Conservation (phyloP, 495 filamentous ascomycete genomes). For the Lasiosphaeria ovina region DNA sequence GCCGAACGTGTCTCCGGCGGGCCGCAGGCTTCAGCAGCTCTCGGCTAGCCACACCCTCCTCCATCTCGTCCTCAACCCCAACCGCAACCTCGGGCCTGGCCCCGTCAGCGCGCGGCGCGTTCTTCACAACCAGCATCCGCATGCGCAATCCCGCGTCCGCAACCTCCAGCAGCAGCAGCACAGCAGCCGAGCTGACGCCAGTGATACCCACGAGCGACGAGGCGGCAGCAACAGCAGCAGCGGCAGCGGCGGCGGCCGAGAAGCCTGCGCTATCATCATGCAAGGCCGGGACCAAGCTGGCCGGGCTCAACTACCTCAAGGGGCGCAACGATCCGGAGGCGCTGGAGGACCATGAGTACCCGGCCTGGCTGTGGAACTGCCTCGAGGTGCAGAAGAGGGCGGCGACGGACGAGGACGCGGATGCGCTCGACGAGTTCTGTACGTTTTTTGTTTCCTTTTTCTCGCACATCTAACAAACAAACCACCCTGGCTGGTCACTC, state of each 20-base stretch:
- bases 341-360: slow-evolving; percentile 80
- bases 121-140: slow-evolving; percentile 33
- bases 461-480: background rate
- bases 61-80: slow-evolving; percentile 8
- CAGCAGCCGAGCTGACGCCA: slow-evolving; percentile 6
- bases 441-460: slow-evolving; percentile 35
- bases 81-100: background rate
- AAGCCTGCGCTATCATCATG: slow-evolving; percentile 42
- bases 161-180: slow-evolving; percentile 15
- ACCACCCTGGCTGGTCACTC: too few species aligned
- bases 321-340: slow-evolving; percentile 66
- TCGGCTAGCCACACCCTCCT: slow-evolving; percentile 13
- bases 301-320: slow-evolving; percentile 87
- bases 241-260: slow-evolving; percentile 18
- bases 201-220: slow-evolving; percentile 9
- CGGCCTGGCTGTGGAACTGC: slow-evolving; percentile 84
- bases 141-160: slow-evolving; percentile 29
- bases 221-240: slow-evolving; percentile 4
- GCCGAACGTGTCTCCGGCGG: slow-evolving; percentile 43
- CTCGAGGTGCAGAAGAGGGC: slow-evolving; percentile 56
- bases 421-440: slow-evolving; percentile 71
- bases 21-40: slow-evolving; percentile 25
- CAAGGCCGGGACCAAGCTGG: slow-evolving; percentile 67
- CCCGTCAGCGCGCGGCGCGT: background rate
- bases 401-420: slow-evolving; percentile 35